phyloP scores from a whole-genome alignment of 805 yeast genomes.

The Suhomyces tanzawaensis region DNA sequence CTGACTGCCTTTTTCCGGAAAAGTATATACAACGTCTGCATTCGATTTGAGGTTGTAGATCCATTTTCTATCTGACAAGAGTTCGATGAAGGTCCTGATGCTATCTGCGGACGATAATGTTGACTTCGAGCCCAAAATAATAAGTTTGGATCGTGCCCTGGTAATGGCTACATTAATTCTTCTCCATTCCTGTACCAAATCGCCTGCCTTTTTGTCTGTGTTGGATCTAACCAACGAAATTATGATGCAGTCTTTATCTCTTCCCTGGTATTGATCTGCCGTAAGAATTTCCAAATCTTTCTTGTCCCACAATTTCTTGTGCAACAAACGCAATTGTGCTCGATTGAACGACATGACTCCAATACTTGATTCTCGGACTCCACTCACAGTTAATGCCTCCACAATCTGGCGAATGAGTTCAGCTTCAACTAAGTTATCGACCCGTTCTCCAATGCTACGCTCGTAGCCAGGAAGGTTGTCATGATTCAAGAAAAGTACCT shows the following conservation, averaged over 20 bases:
- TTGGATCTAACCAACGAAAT: constrained; percentile 89
- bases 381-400: constrained; percentile 53
- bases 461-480: constrained; percentile 65
- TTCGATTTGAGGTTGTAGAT: constrained; percentile 50
- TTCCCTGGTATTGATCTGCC: constrained; percentile 94
- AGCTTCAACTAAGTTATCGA: constrained; percentile 74
- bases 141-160: constrained; percentile 78
- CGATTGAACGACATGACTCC: constrained; percentile 91
- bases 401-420: constrained; percentile 61
- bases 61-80: constrained; percentile 63
- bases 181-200: constrained; percentile 81
- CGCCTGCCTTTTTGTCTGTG: constrained; percentile 62
- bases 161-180: constrained; percentile 94
- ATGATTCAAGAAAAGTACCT: constrained; percentile 78
- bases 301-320: constrained; percentile 22
- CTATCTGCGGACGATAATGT: constrained; percentile 55
- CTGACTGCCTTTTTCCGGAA: constrained; percentile 8
- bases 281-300: constrained; percentile 73
- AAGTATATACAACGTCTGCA: constrained; percentile 39
- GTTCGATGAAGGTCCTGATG: constrained; percentile 56
- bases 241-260: constrained; percentile 89
- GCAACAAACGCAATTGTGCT: constrained; percentile 58
- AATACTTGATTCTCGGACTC: constrained; percentile 56
- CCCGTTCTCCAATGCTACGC: constrained; percentile 56
- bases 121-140: constrained; percentile 74